Conservation (phyloP, 371 early-diverging fungal genomes). For the Paraphysoderma sedebokerense region DNA sequence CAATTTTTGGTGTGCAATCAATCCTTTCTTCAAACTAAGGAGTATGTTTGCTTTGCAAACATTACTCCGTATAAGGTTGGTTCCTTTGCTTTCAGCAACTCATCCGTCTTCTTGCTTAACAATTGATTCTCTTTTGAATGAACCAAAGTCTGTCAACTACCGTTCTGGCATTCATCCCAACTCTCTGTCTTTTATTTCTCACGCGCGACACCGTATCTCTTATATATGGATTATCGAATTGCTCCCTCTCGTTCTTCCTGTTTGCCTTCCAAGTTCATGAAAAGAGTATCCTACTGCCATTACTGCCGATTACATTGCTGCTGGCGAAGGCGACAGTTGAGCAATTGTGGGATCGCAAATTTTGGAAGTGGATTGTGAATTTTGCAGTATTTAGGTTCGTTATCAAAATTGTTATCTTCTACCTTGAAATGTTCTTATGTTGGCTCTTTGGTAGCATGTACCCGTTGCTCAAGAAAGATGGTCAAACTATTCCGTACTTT, state of each 20-base stretch:
- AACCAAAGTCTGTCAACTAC: conserved; percentile 42
- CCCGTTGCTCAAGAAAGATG: conserved; percentile 64
- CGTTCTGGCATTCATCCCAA: conserved; percentile 43
- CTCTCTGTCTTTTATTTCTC: conserved; percentile 33
- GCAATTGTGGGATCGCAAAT: conserved; percentile 10
- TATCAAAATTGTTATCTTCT: not conserved
- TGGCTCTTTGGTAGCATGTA: conserved; percentile 44
- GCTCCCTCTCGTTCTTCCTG: conserved; percentile 75
- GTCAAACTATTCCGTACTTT: conserved; percentile 41
- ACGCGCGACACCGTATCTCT: conserved; percentile 20
- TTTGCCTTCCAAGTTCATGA: conserved; percentile 96
- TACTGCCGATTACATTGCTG: conserved; percentile 54
- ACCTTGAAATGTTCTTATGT: not conserved
- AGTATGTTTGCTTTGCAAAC: conserved; percentile 32
- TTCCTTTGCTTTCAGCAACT: not conserved
- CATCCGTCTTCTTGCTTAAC: no score
- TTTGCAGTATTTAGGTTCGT: conserved; percentile 64
- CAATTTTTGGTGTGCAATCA: conserved; percentile 87
- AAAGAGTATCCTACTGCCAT: conserved; percentile 77
- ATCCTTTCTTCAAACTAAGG: conserved; percentile 63
- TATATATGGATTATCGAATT: conserved; percentile 47
- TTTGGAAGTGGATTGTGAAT: conserved; percentile 47
- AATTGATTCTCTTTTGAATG: not conserved
- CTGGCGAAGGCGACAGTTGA: conserved; percentile 23
- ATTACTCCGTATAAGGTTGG: conserved; percentile 51